phyloP scores from a whole-genome alignment of 2,329 filamentous ascomycete genomes.

The Hypoxylon sp. region DNA sequence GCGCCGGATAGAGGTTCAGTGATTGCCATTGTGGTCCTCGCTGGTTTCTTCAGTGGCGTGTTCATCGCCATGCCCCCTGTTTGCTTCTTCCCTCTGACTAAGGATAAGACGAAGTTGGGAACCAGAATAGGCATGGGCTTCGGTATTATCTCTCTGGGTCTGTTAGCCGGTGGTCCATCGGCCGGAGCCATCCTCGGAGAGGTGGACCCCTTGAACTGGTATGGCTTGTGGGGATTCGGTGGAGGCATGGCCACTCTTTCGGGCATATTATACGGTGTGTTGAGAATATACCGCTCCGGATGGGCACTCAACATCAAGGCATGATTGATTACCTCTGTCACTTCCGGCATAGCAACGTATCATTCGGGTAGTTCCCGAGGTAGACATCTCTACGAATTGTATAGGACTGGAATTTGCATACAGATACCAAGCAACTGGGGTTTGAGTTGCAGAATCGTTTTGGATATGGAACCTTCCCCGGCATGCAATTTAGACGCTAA shows the following conservation, averaged over 20 bases:
- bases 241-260: conserved; percentile 43
- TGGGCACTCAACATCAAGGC: conserved; percentile 40
- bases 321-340: conserved; percentile 3
- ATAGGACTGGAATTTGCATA: conserved; percentile 16
- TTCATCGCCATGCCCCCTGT: conserved; percentile 59
- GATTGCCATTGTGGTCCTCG: conserved; percentile 54
- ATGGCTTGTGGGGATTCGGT: conserved; percentile 54
- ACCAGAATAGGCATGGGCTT: conserved; percentile 57
- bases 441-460: conserved; percentile 4
- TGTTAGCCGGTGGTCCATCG: conserved; percentile 53
- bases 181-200: conserved; percentile 54
- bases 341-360: background rate
- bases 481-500: conserved; percentile 4
- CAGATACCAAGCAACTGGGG: background rate
- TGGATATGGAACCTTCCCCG: background rate
- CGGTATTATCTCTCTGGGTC: conserved; percentile 51
- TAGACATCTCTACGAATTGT: conserved; percentile 4
- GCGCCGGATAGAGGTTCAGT: conserved; percentile 54
- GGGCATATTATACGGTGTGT: conserved; percentile 32
- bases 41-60: conserved; percentile 59
- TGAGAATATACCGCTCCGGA: conserved; percentile 42
- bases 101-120: conserved; percentile 58
- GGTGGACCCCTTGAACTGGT: conserved; percentile 52
- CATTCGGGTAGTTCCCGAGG: background rate
- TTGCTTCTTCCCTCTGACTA: conserved; percentile 56